A percentile compares a stretch with the other conserved stretches of the same genome.
Evolutionary conservation across 495 filamentous ascomycete genomes (phyloP).

Genomic region (Aspergillus egyptiacus): DNA sequence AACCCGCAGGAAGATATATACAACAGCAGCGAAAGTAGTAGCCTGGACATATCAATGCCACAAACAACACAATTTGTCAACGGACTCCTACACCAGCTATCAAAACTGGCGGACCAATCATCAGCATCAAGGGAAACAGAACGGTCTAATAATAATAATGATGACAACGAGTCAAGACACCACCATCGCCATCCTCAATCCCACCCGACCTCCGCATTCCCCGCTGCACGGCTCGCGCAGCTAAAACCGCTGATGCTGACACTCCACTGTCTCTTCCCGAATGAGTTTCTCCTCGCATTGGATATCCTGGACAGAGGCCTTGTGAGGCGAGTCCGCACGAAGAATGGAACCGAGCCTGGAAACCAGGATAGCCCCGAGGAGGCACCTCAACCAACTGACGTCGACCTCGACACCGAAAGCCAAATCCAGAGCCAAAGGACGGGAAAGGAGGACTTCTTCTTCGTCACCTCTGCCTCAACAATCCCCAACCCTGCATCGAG

Average conservation of each 20-base stretch:
- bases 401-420: not conserved
- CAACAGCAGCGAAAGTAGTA: not conserved
- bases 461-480: slow-evolving; percentile 43
- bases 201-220: slow-evolving; percentile 18
- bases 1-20: not conserved
- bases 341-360: not conserved
- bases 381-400: too few relatives aligned
- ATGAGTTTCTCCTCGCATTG: slow-evolving; percentile 63
- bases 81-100: slow-evolving; percentile 23
- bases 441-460: slow-evolving; percentile 23
- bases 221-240: slow-evolving; percentile 17
- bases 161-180: slow-evolving; percentile 9
- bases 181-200: slow-evolving; percentile 20
- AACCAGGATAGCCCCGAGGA: too few relatives aligned
- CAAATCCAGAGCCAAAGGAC: not conserved
- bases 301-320: slow-evolving; percentile 73
- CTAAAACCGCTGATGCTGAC: slow-evolving; percentile 44
- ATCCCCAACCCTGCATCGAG: slow-evolving; percentile 24
- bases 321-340: slow-evolving; percentile 36
- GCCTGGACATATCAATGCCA: not conserved
- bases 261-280: slow-evolving; percentile 51
- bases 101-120: slow-evolving; percentile 5
- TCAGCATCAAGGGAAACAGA: not conserved
- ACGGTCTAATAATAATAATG: too few relatives aligned
- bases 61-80: slow-evolving; percentile 24